phyloP scores from a whole-genome alignment of 2,329 filamentous ascomycete genomes.

The Trichoderma koningiopsis region DNA sequence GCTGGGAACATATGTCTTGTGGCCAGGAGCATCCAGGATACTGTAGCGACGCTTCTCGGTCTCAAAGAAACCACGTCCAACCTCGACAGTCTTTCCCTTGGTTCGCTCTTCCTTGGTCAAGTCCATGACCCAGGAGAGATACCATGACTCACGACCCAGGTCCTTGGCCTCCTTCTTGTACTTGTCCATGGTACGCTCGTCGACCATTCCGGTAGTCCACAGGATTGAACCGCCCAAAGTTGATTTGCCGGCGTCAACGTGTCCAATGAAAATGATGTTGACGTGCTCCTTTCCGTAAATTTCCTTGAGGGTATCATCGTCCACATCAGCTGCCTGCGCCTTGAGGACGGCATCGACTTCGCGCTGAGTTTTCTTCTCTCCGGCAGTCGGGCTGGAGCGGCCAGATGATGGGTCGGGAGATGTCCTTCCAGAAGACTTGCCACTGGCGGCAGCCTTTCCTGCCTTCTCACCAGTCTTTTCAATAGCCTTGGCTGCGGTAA shows the following conservation, averaged over 20 bases:
- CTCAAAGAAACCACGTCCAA: constrained; percentile 94
- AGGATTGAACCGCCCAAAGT: constrained; percentile 93
- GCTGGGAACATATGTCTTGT: constrained; percentile 97
- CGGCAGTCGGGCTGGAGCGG: constrained; percentile 72
- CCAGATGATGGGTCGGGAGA: constrained; percentile 84
- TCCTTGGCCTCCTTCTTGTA: constrained; percentile 98
- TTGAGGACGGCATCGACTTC: constrained; percentile 83
- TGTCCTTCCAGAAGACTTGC: constrained; percentile 65
- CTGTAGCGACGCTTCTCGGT: constrained; percentile 95
- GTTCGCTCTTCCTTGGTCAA: constrained; percentile 93
- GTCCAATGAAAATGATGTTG: constrained; percentile 96
- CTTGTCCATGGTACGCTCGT: constrained; percentile 96
- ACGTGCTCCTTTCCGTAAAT: constrained; percentile 93
- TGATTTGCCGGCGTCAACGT: constrained; percentile 98
- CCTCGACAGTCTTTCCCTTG: constrained; percentile 98
- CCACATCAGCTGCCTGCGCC: constrained; percentile 75
- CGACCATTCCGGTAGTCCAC: constrained; percentile 97
- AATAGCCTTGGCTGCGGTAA: constrained; percentile 84
- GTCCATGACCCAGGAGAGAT: constrained; percentile 97
- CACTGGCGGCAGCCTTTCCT: constrained; percentile 42
- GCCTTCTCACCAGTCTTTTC: constrained; percentile 80
- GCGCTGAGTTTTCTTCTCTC: constrained; percentile 57
- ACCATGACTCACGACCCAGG: constrained; percentile 95
- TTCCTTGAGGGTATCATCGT: constrained; percentile 77
- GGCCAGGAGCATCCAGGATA: constrained; percentile 93